Conservation (phyloP, 2,329 filamentous ascomycete species). For the Fusarium bulbicola region DNA sequence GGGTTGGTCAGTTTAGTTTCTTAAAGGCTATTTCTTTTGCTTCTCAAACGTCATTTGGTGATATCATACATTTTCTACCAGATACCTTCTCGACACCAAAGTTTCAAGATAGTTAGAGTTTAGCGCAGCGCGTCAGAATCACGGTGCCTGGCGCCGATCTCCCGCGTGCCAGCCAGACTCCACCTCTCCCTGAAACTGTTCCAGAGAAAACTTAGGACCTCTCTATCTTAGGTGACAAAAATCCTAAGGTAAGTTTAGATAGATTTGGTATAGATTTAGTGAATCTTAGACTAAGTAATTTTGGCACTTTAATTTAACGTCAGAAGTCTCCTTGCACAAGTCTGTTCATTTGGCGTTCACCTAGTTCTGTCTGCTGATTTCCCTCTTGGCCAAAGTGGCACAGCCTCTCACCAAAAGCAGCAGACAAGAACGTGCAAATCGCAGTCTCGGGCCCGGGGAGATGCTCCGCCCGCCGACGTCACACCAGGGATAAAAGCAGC, state of each 20-base stretch:
- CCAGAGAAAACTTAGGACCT: too few relatives aligned
- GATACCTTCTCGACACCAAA: too few relatives aligned
- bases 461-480: not conserved
- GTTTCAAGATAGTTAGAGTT: not conserved
- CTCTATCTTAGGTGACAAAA: too few relatives aligned
- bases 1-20: rapidly evolving
- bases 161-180: not conserved
- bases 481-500: not conserved
- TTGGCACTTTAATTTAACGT: too few relatives aligned
- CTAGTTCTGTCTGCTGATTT: too few relatives aligned
- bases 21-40: rapidly evolving
- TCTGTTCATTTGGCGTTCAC: too few relatives aligned
- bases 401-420: not conserved
- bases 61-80: too few relatives aligned
- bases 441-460: not conserved
- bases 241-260: too few relatives aligned
- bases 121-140: not conserved
- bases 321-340: too few relatives aligned
- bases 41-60: rapidly evolving
- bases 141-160: not conserved
- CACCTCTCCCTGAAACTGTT: too few relatives aligned
- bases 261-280: too few relatives aligned
- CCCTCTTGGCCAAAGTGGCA: not conserved
- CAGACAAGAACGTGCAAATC: not conserved
- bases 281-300: too few relatives aligned